Conservation (phyloP, 257 asterid species). For the Penstemon newberryi region DNA sequence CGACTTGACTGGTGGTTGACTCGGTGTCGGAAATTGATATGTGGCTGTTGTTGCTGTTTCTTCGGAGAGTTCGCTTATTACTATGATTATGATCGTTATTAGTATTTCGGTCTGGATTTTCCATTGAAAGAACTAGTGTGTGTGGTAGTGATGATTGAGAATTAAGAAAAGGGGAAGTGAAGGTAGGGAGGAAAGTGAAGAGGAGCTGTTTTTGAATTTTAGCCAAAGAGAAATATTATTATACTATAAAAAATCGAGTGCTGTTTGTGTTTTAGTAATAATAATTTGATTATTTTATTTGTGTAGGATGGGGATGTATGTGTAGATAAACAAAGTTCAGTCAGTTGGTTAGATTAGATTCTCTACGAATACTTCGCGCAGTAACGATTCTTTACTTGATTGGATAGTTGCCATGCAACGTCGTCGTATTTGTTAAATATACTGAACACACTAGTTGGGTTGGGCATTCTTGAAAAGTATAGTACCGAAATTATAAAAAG, state of each 20-base stretch:
- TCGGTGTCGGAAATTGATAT: conserved; percentile 86
- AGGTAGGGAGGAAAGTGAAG: not conserved
- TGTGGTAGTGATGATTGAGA: not conserved
- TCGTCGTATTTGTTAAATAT: not conserved
- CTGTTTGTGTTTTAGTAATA: not conserved
- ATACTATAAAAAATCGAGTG: too few relatives aligned
- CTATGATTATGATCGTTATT: conserved; percentile 17
- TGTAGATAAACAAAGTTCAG: not conserved
- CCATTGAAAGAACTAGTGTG: conserved; percentile 19
- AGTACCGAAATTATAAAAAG: not conserved
- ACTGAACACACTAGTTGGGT: not conserved
- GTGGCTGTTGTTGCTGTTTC: conserved; percentile 60
- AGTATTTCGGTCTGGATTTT: conserved; percentile 33
- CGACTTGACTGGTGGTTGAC: conserved; percentile 69
- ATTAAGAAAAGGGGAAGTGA: not conserved
- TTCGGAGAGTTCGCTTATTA: conserved; percentile 32
- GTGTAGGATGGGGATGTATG: not conserved
- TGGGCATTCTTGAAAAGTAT: not conserved
- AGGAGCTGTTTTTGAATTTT: not conserved
- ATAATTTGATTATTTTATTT: not conserved
- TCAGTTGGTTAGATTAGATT: not conserved
- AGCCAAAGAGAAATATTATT: not conserved
- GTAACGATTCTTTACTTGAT: conserved; percentile 28
- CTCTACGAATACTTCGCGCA: conserved; percentile 2
- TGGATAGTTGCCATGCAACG: conserved; percentile 22